Evolutionary conservation across 306 rosid species (phyloP), one percentile per base, ranked within the genome.

Genomic region (Cotoneaster glaucophyllus): DNA sequence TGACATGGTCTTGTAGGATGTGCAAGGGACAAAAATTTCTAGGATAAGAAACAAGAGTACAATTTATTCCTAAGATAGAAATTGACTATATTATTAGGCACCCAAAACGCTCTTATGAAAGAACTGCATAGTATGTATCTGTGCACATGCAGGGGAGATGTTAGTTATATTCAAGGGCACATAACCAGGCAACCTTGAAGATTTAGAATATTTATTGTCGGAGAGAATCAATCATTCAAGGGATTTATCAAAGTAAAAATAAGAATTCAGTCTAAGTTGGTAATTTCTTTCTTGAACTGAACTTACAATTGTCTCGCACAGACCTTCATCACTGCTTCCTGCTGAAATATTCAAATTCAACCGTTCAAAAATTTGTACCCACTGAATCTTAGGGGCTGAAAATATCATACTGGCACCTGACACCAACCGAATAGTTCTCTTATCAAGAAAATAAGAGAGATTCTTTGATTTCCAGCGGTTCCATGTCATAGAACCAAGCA

Each of bases 331-430:
- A 57, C 71, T 52, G 54, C 74, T 65, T 67, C 75, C 44, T 63
- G 75, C 41, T 57, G 79, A 70, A 73, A 73, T 17, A 64, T 54
- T 77, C 67, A 77, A 21, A 48, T 74, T 84, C 48, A 80, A 62
- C 45, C 64, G 48, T 1, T 37, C 67, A 69, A 84, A 66, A 53
- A 77, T 79, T 63, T 77, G 77, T 45, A 64, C 59, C 87, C 87
- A 84, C 77, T 84, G 82, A 64, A 50, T 54, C 82, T 84, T 84
- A 25, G 85, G 78, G 43, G 85, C 74, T 69, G 82, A 74, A 65
- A 80, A 84, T 69, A 84, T 74, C 84, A 84, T 34, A 78, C 85
- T 81, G 53, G 87, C 85, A 67, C 85, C 87, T 8, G 87, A 84
- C 67, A 84, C 85, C 73, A 84, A 74, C 70, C 50, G 72, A 63